These are phyloP conservation scores for Pseudocercospora vitis DNA, from an alignment of 2,329 filamentous ascomycete species.

Conservation along the genomic window DNA sequence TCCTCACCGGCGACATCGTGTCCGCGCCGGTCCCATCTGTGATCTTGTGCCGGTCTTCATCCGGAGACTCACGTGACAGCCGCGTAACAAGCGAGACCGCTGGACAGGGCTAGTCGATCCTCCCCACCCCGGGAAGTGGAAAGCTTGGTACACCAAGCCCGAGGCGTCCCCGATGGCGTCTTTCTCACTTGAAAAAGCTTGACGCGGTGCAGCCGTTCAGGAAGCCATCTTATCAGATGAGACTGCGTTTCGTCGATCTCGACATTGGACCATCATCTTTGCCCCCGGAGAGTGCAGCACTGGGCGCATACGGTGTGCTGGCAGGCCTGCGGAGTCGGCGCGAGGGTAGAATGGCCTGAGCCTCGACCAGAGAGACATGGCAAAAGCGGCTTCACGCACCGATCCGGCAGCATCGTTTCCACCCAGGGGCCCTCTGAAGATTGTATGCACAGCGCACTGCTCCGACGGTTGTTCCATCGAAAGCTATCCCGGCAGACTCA, in stretches of 20 bases:
- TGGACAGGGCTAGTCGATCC: neutral
- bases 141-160: neutral
- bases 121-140: constrained; percentile 4
- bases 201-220: constrained; percentile 9
- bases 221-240: constrained; percentile 19
- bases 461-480: constrained; percentile 8
- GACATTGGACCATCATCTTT: constrained; percentile 1
- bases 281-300: neutral
- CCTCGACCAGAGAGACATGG: neutral
- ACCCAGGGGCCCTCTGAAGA: neutral
- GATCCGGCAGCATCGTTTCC: constrained; percentile 2
- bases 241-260: constrained; percentile 7
- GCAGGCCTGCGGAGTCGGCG: neutral
- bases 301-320: neutral
- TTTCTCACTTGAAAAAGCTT: constrained; percentile 5
- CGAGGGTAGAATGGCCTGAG: neutral
- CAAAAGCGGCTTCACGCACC: neutral
- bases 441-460: constrained; percentile 8
- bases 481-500: constrained; percentile 1
- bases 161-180: constrained; percentile 9
- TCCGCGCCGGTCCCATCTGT: too few relatives aligned
- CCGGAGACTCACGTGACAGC: neutral
- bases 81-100: too few relatives aligned
- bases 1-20: too few relatives aligned
- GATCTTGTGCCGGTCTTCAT: too few relatives aligned